Base-by-base conservation (phyloP, 371 early-diverging fungal genomes). In the Syncephalastrum sp. region DNA sequence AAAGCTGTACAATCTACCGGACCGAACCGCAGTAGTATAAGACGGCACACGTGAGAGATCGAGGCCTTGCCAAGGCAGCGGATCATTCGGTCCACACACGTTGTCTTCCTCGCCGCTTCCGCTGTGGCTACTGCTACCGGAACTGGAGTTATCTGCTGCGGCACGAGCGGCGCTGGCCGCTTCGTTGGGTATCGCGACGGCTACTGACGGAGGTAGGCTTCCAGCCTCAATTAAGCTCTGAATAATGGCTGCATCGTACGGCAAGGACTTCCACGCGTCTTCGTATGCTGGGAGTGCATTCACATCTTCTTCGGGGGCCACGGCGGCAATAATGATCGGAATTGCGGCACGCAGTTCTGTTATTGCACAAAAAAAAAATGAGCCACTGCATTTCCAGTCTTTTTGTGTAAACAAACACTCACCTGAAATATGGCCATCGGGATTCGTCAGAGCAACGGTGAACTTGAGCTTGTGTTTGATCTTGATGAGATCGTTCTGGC, bases 151-250 rank as follows among this genome's bases (percentile, higher is more conserved):
- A 21, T 25, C 47, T 21, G 82, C 87, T 3, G 82, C 76, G 51
- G 86, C 87, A 67, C 92, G 91, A 15, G 86, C 88, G 7, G 88
- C 90, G 17, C 84, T 90, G 7, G 97, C 94, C 3, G 88, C 84
- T 46, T 89, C 72, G 65, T 93, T 94, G 23, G 89, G 83, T 45
- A 95, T 90, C 50, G 94, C 90, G 79, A 67, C 58, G 0, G 72
- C 74, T 1, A 74, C 50, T 3, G 78, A 72, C 6, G 69, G 69
- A 6, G 77, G 77, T 41, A 74, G 46, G 29, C 61, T 60, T 1
- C 77, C 77, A 25, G 67, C 52, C 3, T 61, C 67, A 24, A 77
- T 64, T 27, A 74, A 42, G 12, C 57, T 59, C 5, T 64, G 60
- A 7, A 78, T 38, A 6, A 66, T 62, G 24, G 49, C 65, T 14